Percentiles rank a stretch among this genome's conserved stretches.
Conservation (phyloP, 306 rosid species). For the Cucurbita ficifolia region DNA sequence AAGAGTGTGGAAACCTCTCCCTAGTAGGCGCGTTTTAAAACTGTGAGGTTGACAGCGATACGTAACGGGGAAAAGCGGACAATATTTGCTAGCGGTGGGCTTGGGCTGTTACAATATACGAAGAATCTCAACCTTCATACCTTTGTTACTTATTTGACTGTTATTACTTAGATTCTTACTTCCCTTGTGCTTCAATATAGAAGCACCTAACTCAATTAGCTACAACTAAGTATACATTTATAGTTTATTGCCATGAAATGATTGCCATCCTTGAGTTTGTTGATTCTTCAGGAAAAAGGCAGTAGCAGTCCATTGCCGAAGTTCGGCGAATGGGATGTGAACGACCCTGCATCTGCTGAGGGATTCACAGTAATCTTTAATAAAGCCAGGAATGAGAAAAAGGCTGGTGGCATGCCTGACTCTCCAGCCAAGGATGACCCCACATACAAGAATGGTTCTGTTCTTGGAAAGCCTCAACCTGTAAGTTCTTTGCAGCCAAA, state of each 20-base stretch:
- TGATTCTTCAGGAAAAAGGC: slow-evolving; percentile 32
- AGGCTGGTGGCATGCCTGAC: slow-evolving; percentile 28
- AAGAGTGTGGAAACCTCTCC: too few species aligned
- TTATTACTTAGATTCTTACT: not conserved
- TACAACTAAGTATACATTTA: not conserved
- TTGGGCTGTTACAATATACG: too few species aligned
- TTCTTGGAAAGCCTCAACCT: slow-evolving; percentile 42
- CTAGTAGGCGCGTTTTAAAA: too few species aligned
- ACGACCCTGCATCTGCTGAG: slow-evolving; percentile 66
- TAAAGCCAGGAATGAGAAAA: slow-evolving; percentile 63
- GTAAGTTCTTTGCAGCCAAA: not conserved
- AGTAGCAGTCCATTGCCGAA: slow-evolving; percentile 42
- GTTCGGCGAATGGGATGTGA: slow-evolving; percentile 86
- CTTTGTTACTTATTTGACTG: not conserved
- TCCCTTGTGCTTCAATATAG: not conserved
- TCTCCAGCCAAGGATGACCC: slow-evolving; percentile 37
- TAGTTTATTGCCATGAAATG: slow-evolving; percentile 23
- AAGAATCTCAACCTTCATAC: not conserved
- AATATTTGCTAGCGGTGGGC: too few species aligned
- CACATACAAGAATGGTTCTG: slow-evolving; percentile 27
- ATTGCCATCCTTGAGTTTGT: slow-evolving; percentile 1
- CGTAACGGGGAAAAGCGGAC: too few species aligned
- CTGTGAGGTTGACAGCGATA: too few species aligned
- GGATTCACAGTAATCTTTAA: slow-evolving; percentile 70
- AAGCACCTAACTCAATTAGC: not conserved